These are phyloP conservation scores for Beauveria sp. DNA, from an alignment of 2,329 filamentous ascomycete species.

Conservation along the genomic window DNA sequence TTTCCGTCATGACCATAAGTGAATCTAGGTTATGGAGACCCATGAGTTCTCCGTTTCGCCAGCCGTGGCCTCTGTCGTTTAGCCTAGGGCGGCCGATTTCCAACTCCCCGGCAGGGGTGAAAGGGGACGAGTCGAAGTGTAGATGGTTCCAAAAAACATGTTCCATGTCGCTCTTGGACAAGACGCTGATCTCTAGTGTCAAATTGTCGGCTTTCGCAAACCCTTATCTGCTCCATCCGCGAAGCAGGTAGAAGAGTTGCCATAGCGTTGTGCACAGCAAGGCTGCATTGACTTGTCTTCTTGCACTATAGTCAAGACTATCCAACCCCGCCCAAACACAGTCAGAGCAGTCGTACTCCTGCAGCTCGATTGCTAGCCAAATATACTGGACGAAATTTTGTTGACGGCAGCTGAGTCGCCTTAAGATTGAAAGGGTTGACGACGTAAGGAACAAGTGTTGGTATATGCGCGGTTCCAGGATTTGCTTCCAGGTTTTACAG, in stretches of 20 bases:
- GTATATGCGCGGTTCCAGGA: not conserved
- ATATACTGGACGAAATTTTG: not conserved
- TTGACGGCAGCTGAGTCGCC: not conserved
- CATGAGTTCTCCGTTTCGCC: not conserved
- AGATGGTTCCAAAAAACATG: not conserved
- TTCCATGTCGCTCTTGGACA: not conserved
- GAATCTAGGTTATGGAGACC: no score
- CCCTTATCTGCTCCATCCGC: no score
- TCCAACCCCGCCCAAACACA: no score
- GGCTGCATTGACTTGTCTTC: no score
- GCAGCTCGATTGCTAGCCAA: not conserved
- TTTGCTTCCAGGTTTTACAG: not conserved
- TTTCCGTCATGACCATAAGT: no score
- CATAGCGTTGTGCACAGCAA: no score
- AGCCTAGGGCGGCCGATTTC: not conserved
- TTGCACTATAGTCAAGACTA: no score
- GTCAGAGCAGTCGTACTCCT: not conserved
- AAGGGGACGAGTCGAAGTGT: not conserved
- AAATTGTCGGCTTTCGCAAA: not conserved
- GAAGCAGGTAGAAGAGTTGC: no score
- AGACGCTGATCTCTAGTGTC: not conserved
- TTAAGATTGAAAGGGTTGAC: not conserved
- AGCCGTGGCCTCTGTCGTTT: not conserved
- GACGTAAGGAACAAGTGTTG: not conserved
- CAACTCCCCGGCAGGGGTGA: not conserved